Evolutionary conservation across 2,329 filamentous ascomycete genomes (phyloP).

Genomic region (Aspergillus costaricaensis): DNA sequence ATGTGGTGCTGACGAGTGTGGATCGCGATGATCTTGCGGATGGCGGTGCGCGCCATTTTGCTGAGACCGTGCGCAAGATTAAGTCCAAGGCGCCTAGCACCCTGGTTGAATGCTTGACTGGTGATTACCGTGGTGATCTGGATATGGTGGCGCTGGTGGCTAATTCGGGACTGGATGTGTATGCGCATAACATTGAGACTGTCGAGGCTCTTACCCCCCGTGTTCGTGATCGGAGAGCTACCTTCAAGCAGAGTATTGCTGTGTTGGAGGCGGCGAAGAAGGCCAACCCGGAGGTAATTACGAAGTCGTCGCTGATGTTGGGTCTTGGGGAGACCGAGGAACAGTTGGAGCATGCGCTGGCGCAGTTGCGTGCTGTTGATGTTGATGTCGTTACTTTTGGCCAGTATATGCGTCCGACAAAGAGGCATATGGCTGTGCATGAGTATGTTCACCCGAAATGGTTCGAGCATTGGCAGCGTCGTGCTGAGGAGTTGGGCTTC

Average conservation of each 20-base stretch:
- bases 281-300: constrained; percentile 75
- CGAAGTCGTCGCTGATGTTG: constrained; percentile 98
- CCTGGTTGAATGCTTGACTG: constrained; percentile 57
- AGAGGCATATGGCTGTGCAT: constrained; percentile 94
- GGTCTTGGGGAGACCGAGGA: constrained; percentile 90
- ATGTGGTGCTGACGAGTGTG: constrained; percentile 90
- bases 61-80: constrained; percentile 91
- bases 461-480: constrained; percentile 88
- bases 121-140: constrained; percentile 81
- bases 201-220: constrained; percentile 86
- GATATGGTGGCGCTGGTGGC: constrained; percentile 88
- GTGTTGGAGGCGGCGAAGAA: constrained; percentile 83
- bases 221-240: constrained; percentile 86
- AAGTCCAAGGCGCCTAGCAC: constrained; percentile 68
- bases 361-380: constrained; percentile 73
- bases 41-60: constrained; percentile 85
- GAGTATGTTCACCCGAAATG: constrained; percentile 89
- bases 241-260: constrained; percentile 78
- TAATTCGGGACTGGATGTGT: constrained; percentile 87
- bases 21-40: constrained; percentile 91
- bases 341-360: constrained; percentile 77
- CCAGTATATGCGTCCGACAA: constrained; percentile 99
- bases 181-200: constrained; percentile 96
- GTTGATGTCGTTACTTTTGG: constrained; percentile 98
- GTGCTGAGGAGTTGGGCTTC: constrained; percentile 93